These are phyloP conservation scores for Aureobasidium lini DNA, from an alignment of 2,329 filamentous ascomycete genomes.

Conservation along the genomic window DNA sequence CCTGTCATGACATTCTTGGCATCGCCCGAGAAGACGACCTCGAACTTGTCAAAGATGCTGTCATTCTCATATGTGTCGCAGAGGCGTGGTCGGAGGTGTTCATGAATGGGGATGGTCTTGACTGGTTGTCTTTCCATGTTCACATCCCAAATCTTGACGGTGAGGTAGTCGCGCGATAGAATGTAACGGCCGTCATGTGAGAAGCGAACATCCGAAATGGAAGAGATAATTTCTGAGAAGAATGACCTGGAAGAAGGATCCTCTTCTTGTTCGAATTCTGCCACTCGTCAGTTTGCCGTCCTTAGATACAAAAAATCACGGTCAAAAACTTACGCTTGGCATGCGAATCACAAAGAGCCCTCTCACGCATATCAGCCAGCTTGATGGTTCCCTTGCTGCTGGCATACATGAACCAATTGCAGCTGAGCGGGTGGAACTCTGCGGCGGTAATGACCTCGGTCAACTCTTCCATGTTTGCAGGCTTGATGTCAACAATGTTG, in stretches of 20 bases:
- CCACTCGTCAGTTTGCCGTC: conserved; percentile 18
- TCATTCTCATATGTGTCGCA: conserved; percentile 99
- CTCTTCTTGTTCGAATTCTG: conserved; percentile 98
- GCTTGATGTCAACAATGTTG: conserved; percentile 99
- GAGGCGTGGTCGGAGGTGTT: conserved; percentile 85
- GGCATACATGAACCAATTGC: conserved; percentile 99
- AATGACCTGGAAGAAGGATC: conserved; percentile 95
- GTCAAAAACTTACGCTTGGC: conserved; percentile 66
- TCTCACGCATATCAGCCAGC: conserved; percentile 95
- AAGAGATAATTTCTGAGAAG: conserved; percentile 99
- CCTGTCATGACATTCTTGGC: conserved; percentile 99
- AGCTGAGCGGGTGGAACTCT: conserved; percentile 93
- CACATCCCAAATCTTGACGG: conserved; percentile 99
- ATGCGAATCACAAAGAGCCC: conserved; percentile 90
- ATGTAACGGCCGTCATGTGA: conserved; percentile 96
- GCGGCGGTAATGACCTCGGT: conserved; percentile 98
- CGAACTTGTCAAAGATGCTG: conserved; percentile 99
- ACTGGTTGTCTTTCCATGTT: conserved; percentile 97
- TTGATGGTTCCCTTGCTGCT: conserved; percentile 99
- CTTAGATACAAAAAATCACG: no score
- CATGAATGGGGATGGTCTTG: conserved; percentile 98
- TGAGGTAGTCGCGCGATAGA: conserved; percentile 92
- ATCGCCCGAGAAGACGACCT: conserved; percentile 97
- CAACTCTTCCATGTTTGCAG: conserved; percentile 98
- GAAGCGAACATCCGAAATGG: conserved; percentile 97